Evolutionary conservation across 139 green algal genomes (phyloP), one percentile per base, ranked within the genome.

Genomic region (Chlamydomonas schloesseri): DNA sequence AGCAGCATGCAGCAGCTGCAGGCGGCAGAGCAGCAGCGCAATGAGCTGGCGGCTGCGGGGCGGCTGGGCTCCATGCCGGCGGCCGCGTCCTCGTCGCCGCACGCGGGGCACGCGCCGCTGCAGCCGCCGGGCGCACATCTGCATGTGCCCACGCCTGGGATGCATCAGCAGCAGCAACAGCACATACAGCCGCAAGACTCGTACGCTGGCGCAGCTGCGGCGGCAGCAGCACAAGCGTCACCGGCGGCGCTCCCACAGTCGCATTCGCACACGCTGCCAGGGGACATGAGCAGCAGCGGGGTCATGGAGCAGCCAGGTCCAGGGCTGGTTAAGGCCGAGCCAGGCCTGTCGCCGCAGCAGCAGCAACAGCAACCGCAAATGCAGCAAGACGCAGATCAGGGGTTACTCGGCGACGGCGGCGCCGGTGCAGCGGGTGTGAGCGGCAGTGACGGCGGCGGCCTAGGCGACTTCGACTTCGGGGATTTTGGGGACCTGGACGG

Each of bases 401-500:
- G n/a, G n/a, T 23, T 37, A n/a, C 15, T 11, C n/a, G 6, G 1
- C 1, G 33, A 34, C 68, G 17, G 17, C 68, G 10, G 23, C 14
- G 33, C 31, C 68, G 33, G 24, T 17, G 68, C 14, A 15, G 68
- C 33, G 13, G 33, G 5, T 24, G 65, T 29, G 65, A 21, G 9
- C 14, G n/a, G n/a, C 17, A 47, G 42, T 17, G 64, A 46, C 42
- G 37, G 58, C 17, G 77, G 77, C 9, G 60, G 20, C 15, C 68
- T 85, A 4, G 23, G 46, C 5, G 79, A 85, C 31, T 76, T 85
- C 31, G 79, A 85, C 34, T 76, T 85, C n/a, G 67, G 6, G 1
- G 79, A 85, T 29, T 84, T 85, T 20, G n/a, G 24, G 14, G 79
- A 85, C 21, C 33, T 77, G 1, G 67, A 84, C 42, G n/a, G 37